A percentile compares a stretch with the other conserved stretches of the same genome.
Evolutionary conservation across 2,329 filamentous ascomycete genomes (phyloP).

Genomic region (Scytalidium lignicola): DNA sequence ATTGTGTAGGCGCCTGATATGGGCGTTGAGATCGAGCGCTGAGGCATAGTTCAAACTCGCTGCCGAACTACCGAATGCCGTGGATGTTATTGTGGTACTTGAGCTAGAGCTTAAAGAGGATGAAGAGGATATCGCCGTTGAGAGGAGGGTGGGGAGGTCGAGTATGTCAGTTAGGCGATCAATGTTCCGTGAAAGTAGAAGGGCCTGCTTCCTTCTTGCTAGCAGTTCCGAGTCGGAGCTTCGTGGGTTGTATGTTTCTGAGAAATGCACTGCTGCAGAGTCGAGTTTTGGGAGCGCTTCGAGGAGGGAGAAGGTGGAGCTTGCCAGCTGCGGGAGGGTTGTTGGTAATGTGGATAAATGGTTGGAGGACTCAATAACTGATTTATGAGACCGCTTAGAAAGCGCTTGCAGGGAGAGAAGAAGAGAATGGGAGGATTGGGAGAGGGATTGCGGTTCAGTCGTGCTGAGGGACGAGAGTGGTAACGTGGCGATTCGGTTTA

Average conservation of each 20-base stretch:
- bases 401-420: constrained; percentile 80
- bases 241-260: constrained; percentile 73
- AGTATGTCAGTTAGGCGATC: constrained; percentile 87
- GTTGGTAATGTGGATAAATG: constrained; percentile 68
- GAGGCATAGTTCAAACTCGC: constrained; percentile 73
- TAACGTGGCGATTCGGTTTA: constrained; percentile 71
- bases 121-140: constrained; percentile 64
- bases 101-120: constrained; percentile 34
- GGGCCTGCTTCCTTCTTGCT: constrained; percentile 68
- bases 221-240: constrained; percentile 63
- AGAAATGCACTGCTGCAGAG: constrained; percentile 71
- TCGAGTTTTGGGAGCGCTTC: constrained; percentile 75
- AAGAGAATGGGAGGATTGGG: constrained; percentile 74
- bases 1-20: constrained; percentile 79
- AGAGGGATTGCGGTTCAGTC: constrained; percentile 73
- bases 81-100: constrained; percentile 25
- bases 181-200: constrained; percentile 79
- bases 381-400: constrained; percentile 82
- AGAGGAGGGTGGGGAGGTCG: constrained; percentile 80
- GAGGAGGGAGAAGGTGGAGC: constrained; percentile 61
- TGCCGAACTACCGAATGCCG: constrained; percentile 28
- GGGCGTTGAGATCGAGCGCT: constrained; percentile 86
- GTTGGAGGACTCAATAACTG: constrained; percentile 74
- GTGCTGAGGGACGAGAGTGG: constrained; percentile 67
- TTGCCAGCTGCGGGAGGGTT: constrained; percentile 66